phyloP scores from a whole-genome alignment of 805 yeast species.

The Starmera pachycereana region DNA sequence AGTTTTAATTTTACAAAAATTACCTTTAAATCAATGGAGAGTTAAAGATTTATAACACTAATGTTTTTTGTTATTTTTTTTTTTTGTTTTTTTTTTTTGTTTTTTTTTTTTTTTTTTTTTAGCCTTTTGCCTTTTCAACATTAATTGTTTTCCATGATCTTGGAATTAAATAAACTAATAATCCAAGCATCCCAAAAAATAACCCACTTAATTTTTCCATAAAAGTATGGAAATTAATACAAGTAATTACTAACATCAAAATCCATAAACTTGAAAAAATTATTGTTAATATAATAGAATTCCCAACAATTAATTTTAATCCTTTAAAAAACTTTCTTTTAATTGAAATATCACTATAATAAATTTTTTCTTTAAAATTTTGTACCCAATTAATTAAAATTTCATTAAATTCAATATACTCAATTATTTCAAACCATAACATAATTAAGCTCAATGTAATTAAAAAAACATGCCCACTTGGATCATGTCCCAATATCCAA shows the following conservation, averaged over 20 bases:
- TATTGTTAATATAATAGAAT: slow-evolving; percentile 19
- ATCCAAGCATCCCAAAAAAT: slow-evolving; percentile 44
- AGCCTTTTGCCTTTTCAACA: too few relatives aligned
- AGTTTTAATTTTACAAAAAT: slow-evolving; percentile 51
- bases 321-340: not conserved
- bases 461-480: slow-evolving; percentile 87
- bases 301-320: not conserved
- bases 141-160: slow-evolving; percentile 12
- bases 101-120: too few relatives aligned
- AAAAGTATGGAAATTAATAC: slow-evolving; percentile 75
- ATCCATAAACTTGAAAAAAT: slow-evolving; percentile 49
- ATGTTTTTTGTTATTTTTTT: not conserved
- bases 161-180: slow-evolving; percentile 30
- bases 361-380: not conserved
- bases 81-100: too few relatives aligned
- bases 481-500: slow-evolving; percentile 90
- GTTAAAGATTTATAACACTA: slow-evolving; percentile 7
- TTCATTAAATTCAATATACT: slow-evolving; percentile 22
- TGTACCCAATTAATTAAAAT: not conserved
- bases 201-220: slow-evolving; percentile 68
- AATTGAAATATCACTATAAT: not conserved
- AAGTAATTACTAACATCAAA: slow-evolving; percentile 82
- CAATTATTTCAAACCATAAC: slow-evolving; percentile 53
- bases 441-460: slow-evolving; percentile 57
- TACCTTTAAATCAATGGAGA: slow-evolving; percentile 77